Evolutionary conservation across 2,329 filamentous ascomycete species (phyloP), one percentile per base, ranked within the genome.

Genomic region (Pseudogymnoascus sp.): DNA sequence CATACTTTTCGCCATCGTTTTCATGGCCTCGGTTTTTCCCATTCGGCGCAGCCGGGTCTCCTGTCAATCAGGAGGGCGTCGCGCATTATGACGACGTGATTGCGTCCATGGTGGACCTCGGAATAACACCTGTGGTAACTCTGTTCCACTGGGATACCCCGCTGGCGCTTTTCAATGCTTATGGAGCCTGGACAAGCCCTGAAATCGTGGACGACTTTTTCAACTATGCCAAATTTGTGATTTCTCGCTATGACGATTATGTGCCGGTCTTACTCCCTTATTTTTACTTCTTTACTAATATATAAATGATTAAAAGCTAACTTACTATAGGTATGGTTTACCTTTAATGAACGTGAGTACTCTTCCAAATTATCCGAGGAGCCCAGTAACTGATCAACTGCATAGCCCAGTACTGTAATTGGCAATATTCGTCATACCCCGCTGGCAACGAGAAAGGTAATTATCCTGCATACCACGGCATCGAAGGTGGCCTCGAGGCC

Each of bases 361-460:
- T 18, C 0, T 73, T 69, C 59, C 37, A 39, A 63, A 63, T 45
- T 45, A 39, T 21, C 18, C 18, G 39, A 36, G 12, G 13, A 25
- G 3, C 12, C 21, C 7, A 25, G 21, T 35, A 21, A 42, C 29
- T 61, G 21, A 15, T 61, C 15, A 18, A 48, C 15, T 6, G 13
- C 3, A 58, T 25, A 69, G 67, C 75, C 1, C 75, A 78, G 65
- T 77, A 78, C 69, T 79, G 77, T 63, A 77, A 79, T 62, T 79
- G 77, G 77, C 77, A 80, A 66, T 80, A 77, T 66, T 69, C 72
- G 1, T 67, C 66, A 61, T 79, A 79, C 42, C 77, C 76, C 2
- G 73, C 75, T 12, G 77, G 78, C 5, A 67, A 74, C 61, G 35
- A 37, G 8, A 66, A 67, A 42, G 68, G 69, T 12, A 75, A 77